phyloP scores from a whole-genome alignment of 306 rosid species.

The Cicer chorassanicum region DNA sequence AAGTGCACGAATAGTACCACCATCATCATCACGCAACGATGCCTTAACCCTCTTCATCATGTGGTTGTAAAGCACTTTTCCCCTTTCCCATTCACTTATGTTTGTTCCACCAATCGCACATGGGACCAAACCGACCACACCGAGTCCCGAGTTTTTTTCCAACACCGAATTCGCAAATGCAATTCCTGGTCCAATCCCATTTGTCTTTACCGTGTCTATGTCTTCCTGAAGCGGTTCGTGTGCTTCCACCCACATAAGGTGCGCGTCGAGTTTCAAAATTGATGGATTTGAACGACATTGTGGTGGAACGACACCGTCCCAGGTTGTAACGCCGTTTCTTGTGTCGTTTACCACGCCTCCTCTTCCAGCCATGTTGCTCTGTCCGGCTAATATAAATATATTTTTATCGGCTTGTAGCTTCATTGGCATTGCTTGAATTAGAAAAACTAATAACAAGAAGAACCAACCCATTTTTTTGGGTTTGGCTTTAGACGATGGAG shows the following conservation, averaged over 20 bases:
- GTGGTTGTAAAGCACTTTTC: conserved; percentile 55
- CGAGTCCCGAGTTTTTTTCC: conserved; percentile 22
- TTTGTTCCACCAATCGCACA: conserved; percentile 60
- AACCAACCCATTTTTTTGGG: conserved; percentile 36
- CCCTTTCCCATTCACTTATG: conserved; percentile 55
- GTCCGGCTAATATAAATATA: conserved; percentile 87
- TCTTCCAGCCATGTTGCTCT: conserved; percentile 97
- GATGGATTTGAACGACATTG: conserved; percentile 53
- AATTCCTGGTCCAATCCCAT: conserved; percentile 59
- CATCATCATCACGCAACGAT: conserved; percentile 41
- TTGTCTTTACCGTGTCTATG: conserved; percentile 47
- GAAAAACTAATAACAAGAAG: neutral
- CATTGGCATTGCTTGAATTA: conserved; percentile 31
- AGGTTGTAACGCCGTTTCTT: conserved; percentile 44
- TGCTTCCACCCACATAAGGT: conserved; percentile 70
- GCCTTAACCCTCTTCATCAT: conserved; percentile 65
- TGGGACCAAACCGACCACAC: conserved; percentile 60
- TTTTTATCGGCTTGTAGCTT: conserved; percentile 32
- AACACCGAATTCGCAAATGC: conserved; percentile 48
- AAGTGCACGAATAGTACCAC: conserved; percentile 50
- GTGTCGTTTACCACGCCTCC: conserved; percentile 63
- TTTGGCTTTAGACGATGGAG: neutral
- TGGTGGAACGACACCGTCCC: conserved; percentile 76
- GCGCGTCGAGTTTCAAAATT: conserved; percentile 53
- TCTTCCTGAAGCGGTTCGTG: conserved; percentile 77